phyloP scores from a whole-genome alignment of 148 eudicot genomes.

The Chenopodium quinoa region DNA sequence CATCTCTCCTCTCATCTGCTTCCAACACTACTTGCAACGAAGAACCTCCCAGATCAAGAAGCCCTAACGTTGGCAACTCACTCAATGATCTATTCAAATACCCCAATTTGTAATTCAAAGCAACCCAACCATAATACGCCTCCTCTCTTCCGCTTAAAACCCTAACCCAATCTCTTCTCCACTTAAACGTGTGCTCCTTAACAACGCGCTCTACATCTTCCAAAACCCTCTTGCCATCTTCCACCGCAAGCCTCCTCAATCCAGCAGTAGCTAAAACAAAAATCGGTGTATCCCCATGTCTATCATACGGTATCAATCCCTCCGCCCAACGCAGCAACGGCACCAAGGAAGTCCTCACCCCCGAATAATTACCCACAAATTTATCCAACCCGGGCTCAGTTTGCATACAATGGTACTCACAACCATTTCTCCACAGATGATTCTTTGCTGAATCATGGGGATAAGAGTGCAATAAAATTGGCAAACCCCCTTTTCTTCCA shows the following conservation, averaged over 20 bases:
- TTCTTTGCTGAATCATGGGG: constrained; percentile 40
- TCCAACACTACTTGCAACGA: constrained; percentile 74
- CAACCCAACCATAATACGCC: constrained; percentile 88
- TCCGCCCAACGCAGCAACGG: constrained; percentile 73
- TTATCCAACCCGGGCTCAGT: constrained; percentile 85
- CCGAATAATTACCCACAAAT: constrained; percentile 55
- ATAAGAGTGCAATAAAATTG: constrained; percentile 50
- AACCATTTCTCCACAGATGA: constrained; percentile 34
- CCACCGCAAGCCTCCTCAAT: constrained; percentile 48
- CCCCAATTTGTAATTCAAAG: constrained; percentile 68
- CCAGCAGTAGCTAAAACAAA: constrained; percentile 81
- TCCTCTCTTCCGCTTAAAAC: constrained; percentile 87
- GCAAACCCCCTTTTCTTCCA: constrained; percentile 34
- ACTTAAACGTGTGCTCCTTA: constrained; percentile 45
- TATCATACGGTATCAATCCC: constrained; percentile 51
- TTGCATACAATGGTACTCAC: constrained; percentile 72
- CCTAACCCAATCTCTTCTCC: constrained; percentile 60
- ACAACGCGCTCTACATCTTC: constrained; percentile 56
- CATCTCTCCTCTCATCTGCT: constrained; percentile 28
- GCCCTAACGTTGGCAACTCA: constrained; percentile 50
- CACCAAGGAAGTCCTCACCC: constrained; percentile 55
- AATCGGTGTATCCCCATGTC: constrained; percentile 47
- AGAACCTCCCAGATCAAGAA: constrained; percentile 90
- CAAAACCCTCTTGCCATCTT: constrained; percentile 44
- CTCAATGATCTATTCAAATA: constrained; percentile 36